These are phyloP conservation scores for Pilobolus umbonatus DNA, from an alignment of 192 early-diverging fungal genomes.

Conservation along the genomic window DNA sequence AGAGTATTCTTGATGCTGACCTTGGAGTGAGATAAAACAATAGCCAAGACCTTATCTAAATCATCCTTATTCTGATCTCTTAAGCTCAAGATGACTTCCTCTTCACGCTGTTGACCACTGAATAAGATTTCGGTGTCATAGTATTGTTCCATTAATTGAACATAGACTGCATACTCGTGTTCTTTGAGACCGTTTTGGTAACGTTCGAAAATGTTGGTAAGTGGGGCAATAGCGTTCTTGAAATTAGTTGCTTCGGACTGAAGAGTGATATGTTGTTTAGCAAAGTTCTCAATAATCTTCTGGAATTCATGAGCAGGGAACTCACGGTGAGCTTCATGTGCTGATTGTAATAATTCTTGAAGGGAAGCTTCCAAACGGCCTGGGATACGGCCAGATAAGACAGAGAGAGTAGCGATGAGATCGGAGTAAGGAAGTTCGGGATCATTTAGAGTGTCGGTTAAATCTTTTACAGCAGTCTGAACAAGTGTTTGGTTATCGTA, in stretches of 20 bases:
- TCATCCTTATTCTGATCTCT: constrained; percentile 85
- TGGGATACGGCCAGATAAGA: constrained; percentile 84
- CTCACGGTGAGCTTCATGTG: constrained; percentile 33
- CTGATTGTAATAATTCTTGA: constrained; percentile 43
- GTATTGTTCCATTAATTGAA: constrained; percentile 78
- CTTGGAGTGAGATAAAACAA: constrained; percentile 82
- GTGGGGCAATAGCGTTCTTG: constrained; percentile 57
- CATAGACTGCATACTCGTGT: constrained; percentile 70
- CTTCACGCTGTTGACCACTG: constrained; percentile 63
- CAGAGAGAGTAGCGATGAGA: constrained; percentile 71
- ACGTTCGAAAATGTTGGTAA: constrained; percentile 59
- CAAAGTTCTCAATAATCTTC: constrained; percentile 52
- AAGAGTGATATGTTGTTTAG: constrained; percentile 41
- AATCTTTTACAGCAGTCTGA: constrained; percentile 62
- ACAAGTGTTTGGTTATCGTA: constrained; percentile 80
- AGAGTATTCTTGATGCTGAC: constrained; percentile 74
- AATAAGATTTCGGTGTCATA: constrained; percentile 83
- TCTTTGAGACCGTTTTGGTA: constrained; percentile 72
- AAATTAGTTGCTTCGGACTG: constrained; percentile 64
- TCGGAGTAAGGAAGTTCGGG: constrained; percentile 85
- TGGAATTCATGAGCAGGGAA: constrained; percentile 76
- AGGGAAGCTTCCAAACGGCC: constrained; percentile 54
- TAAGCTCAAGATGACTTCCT: constrained; percentile 79
- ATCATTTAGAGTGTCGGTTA: constrained; percentile 69
- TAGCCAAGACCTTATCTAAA: constrained; percentile 60